phyloP scores from a whole-genome alignment of 2,329 filamentous ascomycete species.

The Talaromyces funiculosus region DNA sequence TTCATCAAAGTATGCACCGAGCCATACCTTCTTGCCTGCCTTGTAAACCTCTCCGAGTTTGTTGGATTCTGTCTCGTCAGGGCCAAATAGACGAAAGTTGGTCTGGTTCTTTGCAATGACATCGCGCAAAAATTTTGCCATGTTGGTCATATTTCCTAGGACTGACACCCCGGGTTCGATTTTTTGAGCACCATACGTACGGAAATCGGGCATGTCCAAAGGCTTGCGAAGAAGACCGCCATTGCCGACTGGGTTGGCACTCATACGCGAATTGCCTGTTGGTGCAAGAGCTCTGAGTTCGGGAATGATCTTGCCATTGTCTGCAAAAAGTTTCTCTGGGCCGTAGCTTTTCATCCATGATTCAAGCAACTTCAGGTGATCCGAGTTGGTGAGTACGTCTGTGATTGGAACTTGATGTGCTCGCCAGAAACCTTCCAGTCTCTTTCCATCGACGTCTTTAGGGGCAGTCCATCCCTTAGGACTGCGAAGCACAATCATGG shows the following conservation, averaged over 20 bases:
- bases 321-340: constrained; percentile 64
- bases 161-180: constrained; percentile 54
- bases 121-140: constrained; percentile 62
- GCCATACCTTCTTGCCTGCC: constrained; percentile 72
- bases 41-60: constrained; percentile 68
- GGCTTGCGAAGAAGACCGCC: constrained; percentile 63
- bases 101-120: constrained; percentile 59
- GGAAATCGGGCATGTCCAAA: constrained; percentile 65
- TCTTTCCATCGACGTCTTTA: constrained; percentile 64
- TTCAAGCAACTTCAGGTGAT: constrained; percentile 64
- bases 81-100: constrained; percentile 71
- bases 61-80: constrained; percentile 77
- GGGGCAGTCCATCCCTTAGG: constrained; percentile 79
- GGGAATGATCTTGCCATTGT: constrained; percentile 56
- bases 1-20: constrained; percentile 72
- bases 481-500: constrained; percentile 70
- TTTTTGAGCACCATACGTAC: constrained; percentile 59
- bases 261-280: constrained; percentile 63
- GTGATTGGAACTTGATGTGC: constrained; percentile 73
- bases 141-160: constrained; percentile 63
- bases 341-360: constrained; percentile 73
- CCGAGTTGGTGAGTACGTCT: constrained; percentile 59
- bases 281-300: constrained; percentile 63
- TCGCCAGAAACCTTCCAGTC: constrained; percentile 71
- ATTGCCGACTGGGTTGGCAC: constrained; percentile 69